Conservation (phyloP, 495 filamentous ascomycete genomes). For the Pyrenopolyporus hunteri region DNA sequence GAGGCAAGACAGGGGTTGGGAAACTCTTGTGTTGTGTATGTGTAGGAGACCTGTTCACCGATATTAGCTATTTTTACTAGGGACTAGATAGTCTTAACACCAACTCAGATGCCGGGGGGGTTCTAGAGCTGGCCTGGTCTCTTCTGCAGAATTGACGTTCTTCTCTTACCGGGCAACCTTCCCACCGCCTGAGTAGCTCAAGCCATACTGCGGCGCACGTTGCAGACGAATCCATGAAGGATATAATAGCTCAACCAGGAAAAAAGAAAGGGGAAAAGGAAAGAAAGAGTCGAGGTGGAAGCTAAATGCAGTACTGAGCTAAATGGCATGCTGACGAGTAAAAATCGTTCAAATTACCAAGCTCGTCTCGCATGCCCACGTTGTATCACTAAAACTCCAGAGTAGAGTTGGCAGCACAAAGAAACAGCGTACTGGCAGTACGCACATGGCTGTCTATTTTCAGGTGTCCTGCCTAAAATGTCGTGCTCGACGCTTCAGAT, state of each 20-base stretch:
- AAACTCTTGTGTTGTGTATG: not conserved
- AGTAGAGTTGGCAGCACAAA: not conserved
- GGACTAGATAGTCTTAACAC: slow-evolving; percentile 26
- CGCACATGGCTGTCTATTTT: slow-evolving; percentile 9
- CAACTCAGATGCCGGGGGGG: slow-evolving; percentile 34
- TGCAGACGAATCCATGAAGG: too few species aligned
- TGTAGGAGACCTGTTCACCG: slow-evolving; percentile 14
- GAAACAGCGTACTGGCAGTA: not conserved
- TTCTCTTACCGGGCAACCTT: slow-evolving; percentile 12
- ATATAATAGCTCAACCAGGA: not conserved
- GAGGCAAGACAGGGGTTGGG: not conserved
- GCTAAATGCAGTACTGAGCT: not conserved
- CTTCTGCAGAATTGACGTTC: slow-evolving; percentile 2
- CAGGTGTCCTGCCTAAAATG: slow-evolving; percentile 20
- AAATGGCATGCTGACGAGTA: slow-evolving; percentile 24
- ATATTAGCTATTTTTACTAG: slow-evolving; percentile 35
- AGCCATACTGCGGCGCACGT: not conserved
- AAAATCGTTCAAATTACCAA: slow-evolving; percentile 6
- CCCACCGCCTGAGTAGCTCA: slow-evolving; percentile 23
- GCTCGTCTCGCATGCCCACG: slow-evolving; percentile 9
- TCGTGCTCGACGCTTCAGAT: slow-evolving; percentile 29
- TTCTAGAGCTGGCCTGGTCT: slow-evolving; percentile 35
- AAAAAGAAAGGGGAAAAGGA: not conserved
- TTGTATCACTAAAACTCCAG: slow-evolving; percentile 3
- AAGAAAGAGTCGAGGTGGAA: not conserved